Conservation (phyloP, 306 rosid species). For the Parietaria judaica region DNA sequence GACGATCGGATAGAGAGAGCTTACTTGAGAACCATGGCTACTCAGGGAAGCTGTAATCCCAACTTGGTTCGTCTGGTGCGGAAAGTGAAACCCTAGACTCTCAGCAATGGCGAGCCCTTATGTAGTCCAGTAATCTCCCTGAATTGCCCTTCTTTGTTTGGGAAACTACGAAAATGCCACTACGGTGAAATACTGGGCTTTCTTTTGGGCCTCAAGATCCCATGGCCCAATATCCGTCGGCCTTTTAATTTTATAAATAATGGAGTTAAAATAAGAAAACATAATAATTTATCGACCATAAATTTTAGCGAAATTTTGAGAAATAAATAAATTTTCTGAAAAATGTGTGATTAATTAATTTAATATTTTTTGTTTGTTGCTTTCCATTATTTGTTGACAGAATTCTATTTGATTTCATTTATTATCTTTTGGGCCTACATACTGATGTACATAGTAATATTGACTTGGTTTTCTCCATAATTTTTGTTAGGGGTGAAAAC, state of each 20-base stretch:
- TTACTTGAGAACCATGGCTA: conserved; percentile 81
- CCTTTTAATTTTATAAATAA: neutral
- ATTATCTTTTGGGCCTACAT: no score
- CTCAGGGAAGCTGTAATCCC: conserved; percentile 6
- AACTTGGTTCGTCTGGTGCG: neutral
- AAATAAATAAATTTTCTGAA: no score
- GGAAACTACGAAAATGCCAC: conserved; percentile 27
- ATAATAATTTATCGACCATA: no score
- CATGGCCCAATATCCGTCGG: neutral
- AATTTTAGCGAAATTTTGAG: no score
- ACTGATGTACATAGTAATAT: no score
- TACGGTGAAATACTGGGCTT: neutral
- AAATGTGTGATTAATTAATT: no score
- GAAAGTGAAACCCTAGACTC: conserved; percentile 36
- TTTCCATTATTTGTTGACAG: no score
- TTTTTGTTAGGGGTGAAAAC: no score
- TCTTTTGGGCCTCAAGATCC: conserved; percentile 1
- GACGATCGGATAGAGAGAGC: conserved; percentile 1
- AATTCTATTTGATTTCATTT: no score
- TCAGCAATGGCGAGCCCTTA: neutral
- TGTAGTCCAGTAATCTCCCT: conserved; percentile 13
- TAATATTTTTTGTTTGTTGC: no score
- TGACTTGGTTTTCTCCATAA: no score
- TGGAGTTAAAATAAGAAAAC: no score
- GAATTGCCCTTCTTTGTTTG: conserved; percentile 1